These are phyloP conservation scores for Penicillium daleae DNA, from an alignment of 495 filamentous ascomycete genomes.

Conservation along the genomic window DNA sequence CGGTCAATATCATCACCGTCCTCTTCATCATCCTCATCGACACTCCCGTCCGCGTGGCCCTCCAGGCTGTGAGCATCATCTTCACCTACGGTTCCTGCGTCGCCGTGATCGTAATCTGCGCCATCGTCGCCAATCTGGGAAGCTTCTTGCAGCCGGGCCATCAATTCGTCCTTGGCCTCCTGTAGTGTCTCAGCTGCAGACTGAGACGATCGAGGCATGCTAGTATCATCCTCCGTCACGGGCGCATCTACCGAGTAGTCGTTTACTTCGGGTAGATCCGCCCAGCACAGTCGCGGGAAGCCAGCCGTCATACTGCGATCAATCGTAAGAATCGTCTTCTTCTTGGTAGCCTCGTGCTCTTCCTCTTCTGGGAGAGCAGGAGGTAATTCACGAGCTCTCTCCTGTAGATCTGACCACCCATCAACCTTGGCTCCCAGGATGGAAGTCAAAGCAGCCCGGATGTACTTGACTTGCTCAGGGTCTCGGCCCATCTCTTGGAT, in stretches of 20 bases:
- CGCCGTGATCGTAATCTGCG: constrained; percentile 53
- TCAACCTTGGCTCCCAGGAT: constrained; percentile 53
- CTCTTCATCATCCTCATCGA: constrained; percentile 65
- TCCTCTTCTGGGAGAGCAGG: constrained; percentile 45
- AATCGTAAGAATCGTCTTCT: constrained; percentile 50
- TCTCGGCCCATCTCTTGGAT: constrained; percentile 56
- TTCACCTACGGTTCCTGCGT: constrained; percentile 50
- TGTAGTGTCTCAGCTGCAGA: constrained; percentile 58
- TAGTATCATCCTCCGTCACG: constrained; percentile 52
- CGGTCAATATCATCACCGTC: constrained; percentile 36
- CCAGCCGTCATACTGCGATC: constrained; percentile 50
- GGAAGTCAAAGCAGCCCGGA: constrained; percentile 49
- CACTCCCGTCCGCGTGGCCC: constrained; percentile 55
- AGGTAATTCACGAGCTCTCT: constrained; percentile 46
- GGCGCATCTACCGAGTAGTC: constrained; percentile 46
- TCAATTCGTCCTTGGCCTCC: constrained; percentile 62
- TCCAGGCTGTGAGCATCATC: constrained; percentile 53
- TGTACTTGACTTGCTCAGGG: constrained; percentile 52
- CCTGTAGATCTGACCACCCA: constrained; percentile 52
- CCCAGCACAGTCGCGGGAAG: constrained; percentile 52
- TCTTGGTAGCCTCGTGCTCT: constrained; percentile 37
- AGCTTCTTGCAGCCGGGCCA: constrained; percentile 57
- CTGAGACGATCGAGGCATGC: constrained; percentile 56
- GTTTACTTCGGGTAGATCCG: constrained; percentile 51
- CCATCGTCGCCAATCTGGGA: constrained; percentile 49